phyloP scores from a whole-genome alignment of 805 yeast species.

The Lachancea waltii region DNA sequence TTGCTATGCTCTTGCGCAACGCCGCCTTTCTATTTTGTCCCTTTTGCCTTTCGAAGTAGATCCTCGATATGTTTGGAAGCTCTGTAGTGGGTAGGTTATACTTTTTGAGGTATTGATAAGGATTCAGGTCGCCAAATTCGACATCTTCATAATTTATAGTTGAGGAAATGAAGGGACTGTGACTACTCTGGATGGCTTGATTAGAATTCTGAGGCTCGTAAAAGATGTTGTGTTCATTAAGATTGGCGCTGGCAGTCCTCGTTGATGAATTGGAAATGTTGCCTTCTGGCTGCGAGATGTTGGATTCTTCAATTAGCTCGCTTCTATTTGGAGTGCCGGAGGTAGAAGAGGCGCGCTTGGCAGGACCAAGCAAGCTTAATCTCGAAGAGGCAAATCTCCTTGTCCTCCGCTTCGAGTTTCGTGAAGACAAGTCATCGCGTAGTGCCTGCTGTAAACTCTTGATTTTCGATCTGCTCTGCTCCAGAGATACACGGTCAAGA shows the following conservation, averaged over 20 bases:
- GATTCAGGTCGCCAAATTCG: slow-evolving; percentile 36
- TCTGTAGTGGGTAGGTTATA: slow-evolving; percentile 34
- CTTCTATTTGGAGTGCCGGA: slow-evolving; percentile 8
- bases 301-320: slow-evolving; percentile 6
- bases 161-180: too few species aligned
- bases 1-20: slow-evolving; percentile 18
- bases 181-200: too few species aligned
- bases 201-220: slow-evolving; percentile 5
- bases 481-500: slow-evolving; percentile 7
- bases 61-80: slow-evolving; percentile 32
- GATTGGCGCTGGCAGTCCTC: background rate
- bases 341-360: slow-evolving; percentile 26
- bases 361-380: slow-evolving; percentile 27
- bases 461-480: slow-evolving; percentile 17
- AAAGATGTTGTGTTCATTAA: slow-evolving; percentile 9
- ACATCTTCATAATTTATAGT: slow-evolving; percentile 11
- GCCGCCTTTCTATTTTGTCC: slow-evolving; percentile 30
- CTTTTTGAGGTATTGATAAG: slow-evolving; percentile 35
- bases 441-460: slow-evolving; percentile 22
- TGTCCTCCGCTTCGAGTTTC: slow-evolving; percentile 22
- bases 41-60: slow-evolving; percentile 35
- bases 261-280: slow-evolving; percentile 7
- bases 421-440: slow-evolving; percentile 23
- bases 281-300: slow-evolving; percentile 5
- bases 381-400: slow-evolving; percentile 25